phyloP scores from a whole-genome alignment of 331 rosid species.

The Rosa hybrid region DNA sequence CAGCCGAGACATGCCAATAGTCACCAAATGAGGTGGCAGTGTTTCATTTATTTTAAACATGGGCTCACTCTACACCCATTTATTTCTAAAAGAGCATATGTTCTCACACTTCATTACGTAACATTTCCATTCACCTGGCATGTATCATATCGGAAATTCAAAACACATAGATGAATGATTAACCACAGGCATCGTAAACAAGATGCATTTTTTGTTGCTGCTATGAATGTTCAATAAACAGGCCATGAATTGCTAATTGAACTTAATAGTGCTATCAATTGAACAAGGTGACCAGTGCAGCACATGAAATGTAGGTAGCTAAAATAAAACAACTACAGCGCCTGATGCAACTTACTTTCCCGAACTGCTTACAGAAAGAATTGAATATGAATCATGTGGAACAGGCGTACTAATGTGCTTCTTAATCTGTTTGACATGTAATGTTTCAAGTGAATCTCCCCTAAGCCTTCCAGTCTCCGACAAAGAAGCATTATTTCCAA shows the following conservation, averaged over 20 bases:
- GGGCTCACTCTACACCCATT: not conserved
- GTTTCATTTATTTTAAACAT: not conserved
- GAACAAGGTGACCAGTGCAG: not conserved
- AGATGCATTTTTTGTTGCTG: not conserved
- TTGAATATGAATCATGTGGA: conserved; percentile 97
- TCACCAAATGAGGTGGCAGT: not conserved
- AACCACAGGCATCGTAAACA: not conserved
- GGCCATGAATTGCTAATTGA: not conserved
- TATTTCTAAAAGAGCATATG: not conserved
- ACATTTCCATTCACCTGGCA: not conserved
- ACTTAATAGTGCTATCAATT: not conserved
- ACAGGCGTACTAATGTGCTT: conserved; percentile 94
- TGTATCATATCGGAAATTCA: not conserved
- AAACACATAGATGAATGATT: not conserved
- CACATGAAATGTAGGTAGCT: not conserved
- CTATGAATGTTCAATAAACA: not conserved
- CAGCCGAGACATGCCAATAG: not conserved
- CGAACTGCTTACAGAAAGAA: conserved; percentile 95
- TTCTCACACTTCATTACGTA: not conserved
- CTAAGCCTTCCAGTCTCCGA: conserved; percentile 79
- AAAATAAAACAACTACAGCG: not conserved
- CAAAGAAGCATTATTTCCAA: conserved; percentile 85
- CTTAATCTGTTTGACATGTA: conserved; percentile 87
- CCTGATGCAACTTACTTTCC: conserved; percentile 80
- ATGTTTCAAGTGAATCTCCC: conserved; percentile 73